A percentile compares a stretch with the other conserved stretches of the same genome.
Evolutionary conservation across 1,284 basidiomycete genomes (phyloP).

Genomic region (Tylopilus sp.): DNA sequence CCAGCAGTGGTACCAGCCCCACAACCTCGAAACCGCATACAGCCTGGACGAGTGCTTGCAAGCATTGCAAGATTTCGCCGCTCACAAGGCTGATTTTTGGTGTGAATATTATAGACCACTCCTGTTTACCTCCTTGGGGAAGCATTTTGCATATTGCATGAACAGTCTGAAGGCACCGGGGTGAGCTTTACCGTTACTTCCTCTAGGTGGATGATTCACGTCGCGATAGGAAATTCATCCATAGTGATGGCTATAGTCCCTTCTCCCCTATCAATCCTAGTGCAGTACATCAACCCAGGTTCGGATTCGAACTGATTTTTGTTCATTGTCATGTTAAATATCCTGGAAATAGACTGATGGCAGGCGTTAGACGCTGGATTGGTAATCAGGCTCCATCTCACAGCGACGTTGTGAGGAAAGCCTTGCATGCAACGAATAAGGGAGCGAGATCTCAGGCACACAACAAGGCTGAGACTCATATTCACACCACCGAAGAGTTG

Average conservation of each 20-base stretch:
- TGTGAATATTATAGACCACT: constrained; percentile 88
- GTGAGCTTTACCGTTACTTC: constrained; percentile 37
- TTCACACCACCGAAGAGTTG: constrained; percentile 62
- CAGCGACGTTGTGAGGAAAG: constrained; percentile 34
- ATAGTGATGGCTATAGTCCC: constrained; percentile 66
- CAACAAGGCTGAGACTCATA: constrained; percentile 34
- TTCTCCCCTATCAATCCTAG: constrained; percentile 57
- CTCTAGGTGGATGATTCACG: not conserved
- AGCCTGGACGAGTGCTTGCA: constrained; percentile 52
- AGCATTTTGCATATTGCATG: constrained; percentile 86
- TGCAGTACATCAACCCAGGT: constrained; percentile 28
- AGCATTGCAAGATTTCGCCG: constrained; percentile 56
- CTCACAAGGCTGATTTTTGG: constrained; percentile 72
- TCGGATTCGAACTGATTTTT: not conserved
- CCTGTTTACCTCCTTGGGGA: constrained; percentile 75
- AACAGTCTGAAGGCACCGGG: constrained; percentile 80
- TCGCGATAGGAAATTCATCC: constrained; percentile 57
- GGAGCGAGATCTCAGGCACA: constrained; percentile 27
- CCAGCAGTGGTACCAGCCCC: constrained; percentile 76
- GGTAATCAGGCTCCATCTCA: constrained; percentile 44
- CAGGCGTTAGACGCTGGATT: constrained; percentile 72
- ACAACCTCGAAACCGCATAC: constrained; percentile 65
- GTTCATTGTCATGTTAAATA: not conserved
- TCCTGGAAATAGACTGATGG: constrained; percentile 51
- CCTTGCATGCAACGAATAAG: constrained; percentile 16